A percentile compares a stretch with the other conserved stretches of the same genome.
phyloP scores from a whole-genome alignment of 345 rosid genomes.

The Hirschfeldia incana region DNA sequence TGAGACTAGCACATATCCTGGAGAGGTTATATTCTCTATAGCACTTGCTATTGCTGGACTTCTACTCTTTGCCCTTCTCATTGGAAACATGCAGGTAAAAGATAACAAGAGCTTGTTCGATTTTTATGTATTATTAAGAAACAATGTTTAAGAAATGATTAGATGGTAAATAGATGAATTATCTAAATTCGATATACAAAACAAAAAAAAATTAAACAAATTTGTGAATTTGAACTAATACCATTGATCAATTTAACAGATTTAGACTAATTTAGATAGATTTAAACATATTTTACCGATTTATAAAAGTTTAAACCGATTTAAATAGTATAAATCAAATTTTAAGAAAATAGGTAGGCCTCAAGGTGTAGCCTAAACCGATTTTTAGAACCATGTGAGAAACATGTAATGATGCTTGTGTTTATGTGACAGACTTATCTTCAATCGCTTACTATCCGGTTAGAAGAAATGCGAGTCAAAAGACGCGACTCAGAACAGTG shows the following conservation, averaged over 20 bases:
- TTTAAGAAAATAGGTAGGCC: no score
- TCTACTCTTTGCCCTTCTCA: conserved; percentile 90
- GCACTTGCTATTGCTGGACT: conserved; percentile 86
- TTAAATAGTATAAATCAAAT: no score
- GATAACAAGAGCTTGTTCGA: neutral
- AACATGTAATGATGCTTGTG: neutral
- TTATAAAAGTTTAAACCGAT: no score
- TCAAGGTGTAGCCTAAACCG: neutral
- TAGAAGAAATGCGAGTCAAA: conserved; percentile 98
- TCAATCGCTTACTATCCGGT: conserved; percentile 91
- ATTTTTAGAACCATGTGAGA: neutral
- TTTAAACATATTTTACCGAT: neutral
- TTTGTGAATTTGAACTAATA: no score
- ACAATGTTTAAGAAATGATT: neutral
- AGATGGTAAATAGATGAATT: neutral
- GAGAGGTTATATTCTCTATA: conserved; percentile 86
- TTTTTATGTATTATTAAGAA: neutral
- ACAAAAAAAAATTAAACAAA: no score
- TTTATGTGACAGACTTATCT: conserved; percentile 78
- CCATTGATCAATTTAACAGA: neutral
- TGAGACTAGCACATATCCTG: conserved; percentile 85
- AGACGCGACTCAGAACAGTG: conserved; percentile 99
- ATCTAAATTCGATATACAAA: no score
- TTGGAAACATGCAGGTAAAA: conserved; percentile 97
- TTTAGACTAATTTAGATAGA: neutral